Evolutionary conservation across 345 rosid species (phyloP).

Genomic region (Geranium brycei): DNA sequence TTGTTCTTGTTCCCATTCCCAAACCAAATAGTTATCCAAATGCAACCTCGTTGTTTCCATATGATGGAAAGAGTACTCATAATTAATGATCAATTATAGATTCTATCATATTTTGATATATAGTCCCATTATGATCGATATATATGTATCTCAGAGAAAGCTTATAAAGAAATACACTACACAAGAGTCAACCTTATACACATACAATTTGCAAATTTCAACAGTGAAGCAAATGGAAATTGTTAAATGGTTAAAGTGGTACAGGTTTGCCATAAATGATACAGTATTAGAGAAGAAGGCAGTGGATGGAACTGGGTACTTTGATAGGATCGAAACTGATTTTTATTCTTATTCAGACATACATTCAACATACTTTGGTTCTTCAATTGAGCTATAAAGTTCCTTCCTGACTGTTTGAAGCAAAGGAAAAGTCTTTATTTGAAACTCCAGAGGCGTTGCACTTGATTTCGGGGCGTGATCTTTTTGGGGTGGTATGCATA

Average conservation of each 20-base stretch:
- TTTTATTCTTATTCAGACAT: slow-evolving; percentile 87
- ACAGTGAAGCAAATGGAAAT: slow-evolving; percentile 59
- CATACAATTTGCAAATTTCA: slow-evolving; percentile 26
- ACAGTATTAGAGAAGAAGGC: slow-evolving; percentile 58
- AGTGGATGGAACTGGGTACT: slow-evolving; percentile 50
- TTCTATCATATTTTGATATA: slow-evolving; percentile 69
- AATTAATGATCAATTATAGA: slow-evolving; percentile 32
- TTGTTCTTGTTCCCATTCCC: too few species aligned
- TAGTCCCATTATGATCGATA: slow-evolving; percentile 59
- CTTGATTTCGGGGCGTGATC: slow-evolving; percentile 79
- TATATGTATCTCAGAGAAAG: slow-evolving; percentile 44
- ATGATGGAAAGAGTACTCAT: too few species aligned
- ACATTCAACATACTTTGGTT: slow-evolving; percentile 69
- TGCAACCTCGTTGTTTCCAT: background rate
- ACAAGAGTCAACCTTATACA: slow-evolving; percentile 25
- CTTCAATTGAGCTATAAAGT: slow-evolving; percentile 57
- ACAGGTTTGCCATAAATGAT: slow-evolving; percentile 64
- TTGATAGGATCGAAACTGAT: slow-evolving; percentile 69
- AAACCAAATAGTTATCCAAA: too few species aligned
- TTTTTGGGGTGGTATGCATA: slow-evolving; percentile 83
- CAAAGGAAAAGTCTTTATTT: slow-evolving; percentile 79
- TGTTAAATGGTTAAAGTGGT: slow-evolving; percentile 88
- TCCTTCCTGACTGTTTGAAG: slow-evolving; percentile 91
- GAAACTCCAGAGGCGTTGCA: slow-evolving; percentile 71
- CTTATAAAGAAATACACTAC: slow-evolving; percentile 28